phyloP scores from a whole-genome alignment of 345 rosid species.

The Ceriops decandra region DNA sequence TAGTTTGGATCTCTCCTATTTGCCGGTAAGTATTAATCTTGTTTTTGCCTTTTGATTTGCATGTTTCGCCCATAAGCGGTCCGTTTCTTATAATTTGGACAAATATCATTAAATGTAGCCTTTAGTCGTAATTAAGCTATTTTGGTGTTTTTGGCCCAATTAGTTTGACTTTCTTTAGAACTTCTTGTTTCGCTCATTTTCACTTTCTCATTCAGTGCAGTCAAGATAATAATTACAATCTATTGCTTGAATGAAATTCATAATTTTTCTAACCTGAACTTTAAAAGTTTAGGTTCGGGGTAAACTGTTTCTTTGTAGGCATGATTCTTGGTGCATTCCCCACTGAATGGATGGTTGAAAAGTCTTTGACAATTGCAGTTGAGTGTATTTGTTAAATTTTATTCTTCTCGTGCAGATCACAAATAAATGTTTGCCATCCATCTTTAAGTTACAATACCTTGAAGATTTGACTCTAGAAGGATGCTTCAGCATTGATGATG shows the following conservation, averaged over 20 bases:
- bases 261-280: too few relatives aligned
- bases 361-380: neutral
- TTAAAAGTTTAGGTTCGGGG: too few relatives aligned
- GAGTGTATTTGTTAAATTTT: neutral
- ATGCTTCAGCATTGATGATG: slow-evolving; percentile 58
- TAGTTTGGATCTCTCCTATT: slow-evolving; percentile 64
- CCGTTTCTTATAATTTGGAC: too few relatives aligned
- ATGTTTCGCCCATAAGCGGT: neutral
- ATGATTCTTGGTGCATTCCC: neutral
- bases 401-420: slow-evolving; percentile 45
- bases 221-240: too few relatives aligned
- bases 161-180: neutral
- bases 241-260: too few relatives aligned
- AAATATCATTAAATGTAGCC: neutral
- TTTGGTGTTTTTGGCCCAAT: slow-evolving; percentile 4
- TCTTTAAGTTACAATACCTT: slow-evolving; percentile 48
- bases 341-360: neutral
- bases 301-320: too few relatives aligned
- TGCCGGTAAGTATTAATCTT: slow-evolving; percentile 40
- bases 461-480: slow-evolving; percentile 65
- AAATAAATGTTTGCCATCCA: slow-evolving; percentile 44
- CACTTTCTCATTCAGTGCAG: too few relatives aligned
- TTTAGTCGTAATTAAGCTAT: too few relatives aligned
- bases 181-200: too few relatives aligned
- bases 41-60: neutral